Evolutionary conservation across 2,329 filamentous ascomycete genomes (phyloP), one percentile per base, ranked within the genome.

Genomic region (Gnomoniopsis sp.): DNA sequence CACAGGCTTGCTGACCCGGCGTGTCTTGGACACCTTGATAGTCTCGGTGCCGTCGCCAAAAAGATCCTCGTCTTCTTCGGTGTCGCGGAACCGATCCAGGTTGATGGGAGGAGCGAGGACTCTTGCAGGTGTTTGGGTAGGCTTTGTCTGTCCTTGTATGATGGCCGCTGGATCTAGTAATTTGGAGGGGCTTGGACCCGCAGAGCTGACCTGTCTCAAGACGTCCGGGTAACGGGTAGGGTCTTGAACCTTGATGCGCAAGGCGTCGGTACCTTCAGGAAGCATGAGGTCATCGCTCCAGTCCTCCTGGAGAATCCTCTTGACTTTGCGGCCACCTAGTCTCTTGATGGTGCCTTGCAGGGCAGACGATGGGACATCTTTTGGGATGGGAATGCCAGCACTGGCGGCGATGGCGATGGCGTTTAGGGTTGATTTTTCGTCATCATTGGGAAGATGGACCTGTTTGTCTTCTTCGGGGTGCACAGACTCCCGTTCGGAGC

Each of bases 271-370:
- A 2, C 77, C 70, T 43, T 81, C 80, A 3, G 88, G 87, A 17
- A 92, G 72, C 66, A 90, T 88, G 51, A 93, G 74, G 66, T 93
- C 90, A 65, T 92, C 88, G 62, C 86, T 88, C 87, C 90, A 93
- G 70, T 93, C 90, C 66, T 92, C 89, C 63, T 90, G 86, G 60
- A 90, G 84, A 44, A 88, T 85, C 68, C 85, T 88, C 68, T 86
- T 88, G 21, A 89, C 80, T 67, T 88, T 91, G 65, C 85, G 83
- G 60, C 86, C 86, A 52, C 93, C 93, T 36, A 98, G 80, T 65
- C 93, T 83, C 76, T 96, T 96, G 70, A 98, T 98, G 11, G 92
- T 93, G 54, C 95, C 95, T 95, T 84, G 49, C 46, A 99, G 79
- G 33, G 95, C 95, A 21, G 93, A 96, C 33, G 90, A 86, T 1